Evolutionary conservation across 768 basidiomycete genomes (phyloP), one percentile per base, ranked within the genome.

Genomic region (Macrolepiota albuminosa): DNA sequence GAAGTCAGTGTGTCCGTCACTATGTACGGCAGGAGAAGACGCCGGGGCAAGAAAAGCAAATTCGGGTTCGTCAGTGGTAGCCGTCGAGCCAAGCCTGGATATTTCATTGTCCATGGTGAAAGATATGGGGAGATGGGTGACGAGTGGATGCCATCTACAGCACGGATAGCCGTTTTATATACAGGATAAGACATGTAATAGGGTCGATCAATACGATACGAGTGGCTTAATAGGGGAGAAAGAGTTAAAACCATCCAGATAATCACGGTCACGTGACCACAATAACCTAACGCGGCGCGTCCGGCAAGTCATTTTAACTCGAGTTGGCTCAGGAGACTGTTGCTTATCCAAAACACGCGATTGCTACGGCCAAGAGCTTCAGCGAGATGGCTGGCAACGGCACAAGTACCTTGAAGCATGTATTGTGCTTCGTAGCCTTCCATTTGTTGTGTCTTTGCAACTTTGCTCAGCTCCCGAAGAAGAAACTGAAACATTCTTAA

Each of bases 151-250:
- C 46, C 26, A 16, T 3, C 6, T 1, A 6, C 33, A 42, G 1
- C 13, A 49, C 37, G 6, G 3, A 18, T 5, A 21, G 24, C 16
- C 24, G 10, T 36, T 58, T 46, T 58, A 58, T 46, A 53, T 10
- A 39, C 26, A 45, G 42, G 43, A 36, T 53, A 53, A 58, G 58
- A 58, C 58, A 58, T 52, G 6, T 18, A 58, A 58, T 58, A 58
- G 58, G 58, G 58, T 52, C 8, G 34, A 40, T 48, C 26, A 21
- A 48, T 29, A 29, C 29, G 29, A 29, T 29, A 40, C 31, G 7
- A 49, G 29, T 29, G 39, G 24, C 18, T 49, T 24, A 13, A 37
- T 39, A 49, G 56, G 31, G 33, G 46, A 21, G 18, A 21, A 36
- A 16, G 13, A 2, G 24, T 33, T 18, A 18, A 42, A 6, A 6